Evolutionary conservation across 371 early-diverging fungal species (phyloP).

Genomic region (Actinomucor elegans): DNA sequence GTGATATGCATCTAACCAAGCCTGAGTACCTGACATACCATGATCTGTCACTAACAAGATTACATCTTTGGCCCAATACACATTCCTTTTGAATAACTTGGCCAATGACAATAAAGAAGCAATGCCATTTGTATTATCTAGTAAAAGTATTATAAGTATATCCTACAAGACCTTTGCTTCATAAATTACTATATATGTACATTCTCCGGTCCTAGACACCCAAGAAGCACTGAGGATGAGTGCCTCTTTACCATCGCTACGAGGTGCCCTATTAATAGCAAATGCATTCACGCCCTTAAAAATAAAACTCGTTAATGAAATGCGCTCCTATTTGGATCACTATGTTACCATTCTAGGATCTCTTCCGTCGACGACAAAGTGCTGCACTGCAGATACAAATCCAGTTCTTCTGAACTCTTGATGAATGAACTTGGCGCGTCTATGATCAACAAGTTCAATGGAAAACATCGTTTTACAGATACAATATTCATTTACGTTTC

Average conservation of each 20-base stretch:
- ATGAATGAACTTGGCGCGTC: conserved; percentile 55
- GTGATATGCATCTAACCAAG: conserved; percentile 94
- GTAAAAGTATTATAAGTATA: no score
- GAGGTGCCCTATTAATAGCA: conserved; percentile 80
- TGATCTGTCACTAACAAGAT: conserved; percentile 84
- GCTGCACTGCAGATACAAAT: conserved; percentile 60
- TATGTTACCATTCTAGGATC: conserved; percentile 16
- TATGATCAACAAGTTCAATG: conserved; percentile 6
- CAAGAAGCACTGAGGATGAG: conserved; percentile 82
- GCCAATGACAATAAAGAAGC: conserved; percentile 75
- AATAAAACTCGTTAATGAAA: background rate
- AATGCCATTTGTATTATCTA: conserved; percentile 79
- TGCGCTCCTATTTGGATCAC: conserved; percentile 6
- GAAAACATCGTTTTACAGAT: background rate
- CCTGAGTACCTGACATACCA: conserved; percentile 72
- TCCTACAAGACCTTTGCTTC: no score
- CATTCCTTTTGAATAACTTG: conserved; percentile 70
- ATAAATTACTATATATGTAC: conserved; percentile 18
- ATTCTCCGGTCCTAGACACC: conserved; percentile 58
- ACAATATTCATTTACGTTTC: conserved; percentile 20
- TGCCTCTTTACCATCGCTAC: conserved; percentile 91
- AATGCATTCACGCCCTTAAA: conserved; percentile 76
- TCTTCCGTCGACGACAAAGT: conserved; percentile 34
- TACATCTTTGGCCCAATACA: conserved; percentile 92
- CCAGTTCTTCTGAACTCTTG: conserved; percentile 55